Percentiles rank a stretch among this genome's conserved stretches.
These are phyloP conservation scores for Somion occarium DNA, from an alignment of 1,284 basidiomycete species.

Conservation along the genomic window DNA sequence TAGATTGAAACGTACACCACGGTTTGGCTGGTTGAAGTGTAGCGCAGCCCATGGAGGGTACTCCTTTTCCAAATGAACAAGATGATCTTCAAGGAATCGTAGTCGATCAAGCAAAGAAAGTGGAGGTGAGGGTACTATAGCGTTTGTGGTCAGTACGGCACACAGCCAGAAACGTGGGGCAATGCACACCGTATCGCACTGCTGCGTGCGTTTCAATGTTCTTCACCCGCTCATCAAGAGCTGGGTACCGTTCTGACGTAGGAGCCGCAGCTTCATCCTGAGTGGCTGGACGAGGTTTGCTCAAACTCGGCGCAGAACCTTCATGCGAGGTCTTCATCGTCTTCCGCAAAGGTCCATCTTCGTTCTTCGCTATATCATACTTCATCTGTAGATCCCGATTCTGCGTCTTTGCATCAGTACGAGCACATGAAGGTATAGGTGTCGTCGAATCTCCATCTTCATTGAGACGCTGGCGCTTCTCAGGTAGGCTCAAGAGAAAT, in stretches of 20 bases:
- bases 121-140: conserved; percentile 65
- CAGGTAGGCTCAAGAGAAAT: conserved; percentile 54
- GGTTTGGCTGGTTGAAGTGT: conserved; percentile 76
- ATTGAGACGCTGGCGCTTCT: conserved; percentile 43
- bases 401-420: conserved; percentile 63
- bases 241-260: conserved; percentile 45
- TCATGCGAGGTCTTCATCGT: conserved; percentile 35
- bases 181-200: conserved; percentile 56
- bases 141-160: conserved; percentile 1
- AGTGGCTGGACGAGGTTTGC: conserved; percentile 19
- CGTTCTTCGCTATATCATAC: conserved; percentile 78
- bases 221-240: conserved; percentile 52
- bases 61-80: conserved; percentile 67
- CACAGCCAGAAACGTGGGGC: conserved; percentile 1
- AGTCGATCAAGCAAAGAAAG: conserved; percentile 57
- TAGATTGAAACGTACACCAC: conserved; percentile 50
- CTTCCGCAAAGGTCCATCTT: conserved; percentile 65
- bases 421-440: conserved; percentile 53
- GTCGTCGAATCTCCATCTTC: conserved; percentile 22
- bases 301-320: background rate
- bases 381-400: conserved; percentile 75
- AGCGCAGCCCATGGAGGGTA: conserved; percentile 81
- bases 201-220: conserved; percentile 68
- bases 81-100: conserved; percentile 68
- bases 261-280: conserved; percentile 18